Evolutionary conservation across 208 protist species (phyloP).

Genomic region (Leishmania turanica): DNA sequence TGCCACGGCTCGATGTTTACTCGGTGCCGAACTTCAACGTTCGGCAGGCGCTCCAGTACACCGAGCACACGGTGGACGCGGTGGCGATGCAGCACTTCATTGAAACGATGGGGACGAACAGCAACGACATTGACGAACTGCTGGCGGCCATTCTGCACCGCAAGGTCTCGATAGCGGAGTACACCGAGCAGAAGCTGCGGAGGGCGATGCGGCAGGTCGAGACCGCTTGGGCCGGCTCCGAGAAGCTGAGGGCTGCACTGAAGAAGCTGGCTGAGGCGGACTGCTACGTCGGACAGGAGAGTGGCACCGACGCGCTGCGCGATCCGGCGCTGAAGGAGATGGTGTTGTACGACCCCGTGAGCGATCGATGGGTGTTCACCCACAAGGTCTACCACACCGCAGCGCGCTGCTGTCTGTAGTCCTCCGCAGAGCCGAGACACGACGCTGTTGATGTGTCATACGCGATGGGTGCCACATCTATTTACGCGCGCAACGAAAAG

Average conservation of each 20-base stretch:
- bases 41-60: slow-evolving; percentile 73
- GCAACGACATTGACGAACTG: slow-evolving; percentile 79
- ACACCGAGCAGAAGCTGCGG: slow-evolving; percentile 68
- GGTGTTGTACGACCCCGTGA: slow-evolving; percentile 79
- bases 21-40: slow-evolving; percentile 71
- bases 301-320: slow-evolving; percentile 46
- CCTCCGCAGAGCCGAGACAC: neutral
- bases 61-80: slow-evolving; percentile 75
- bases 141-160: slow-evolving; percentile 73
- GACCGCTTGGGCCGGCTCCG: slow-evolving; percentile 29
- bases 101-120: slow-evolving; percentile 82
- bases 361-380: slow-evolving; percentile 74
- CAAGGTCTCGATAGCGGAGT: slow-evolving; percentile 45
- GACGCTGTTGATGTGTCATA: neutral
- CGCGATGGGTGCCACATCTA: neutral
- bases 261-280: slow-evolving; percentile 58
- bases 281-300: slow-evolving; percentile 56
- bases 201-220: slow-evolving; percentile 81
- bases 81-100: slow-evolving; percentile 64
- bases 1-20: slow-evolving; percentile 82
- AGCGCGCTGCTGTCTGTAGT: slow-evolving; percentile 43
- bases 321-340: slow-evolving; percentile 60
- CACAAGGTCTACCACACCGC: slow-evolving; percentile 77
- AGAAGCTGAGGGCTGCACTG: slow-evolving; percentile 42
- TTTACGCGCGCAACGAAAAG: neutral